Evolutionary conservation across 1,139 yeast genomes (phyloP).

Genomic region (Zygosaccharomyces pseudobailii): DNA sequence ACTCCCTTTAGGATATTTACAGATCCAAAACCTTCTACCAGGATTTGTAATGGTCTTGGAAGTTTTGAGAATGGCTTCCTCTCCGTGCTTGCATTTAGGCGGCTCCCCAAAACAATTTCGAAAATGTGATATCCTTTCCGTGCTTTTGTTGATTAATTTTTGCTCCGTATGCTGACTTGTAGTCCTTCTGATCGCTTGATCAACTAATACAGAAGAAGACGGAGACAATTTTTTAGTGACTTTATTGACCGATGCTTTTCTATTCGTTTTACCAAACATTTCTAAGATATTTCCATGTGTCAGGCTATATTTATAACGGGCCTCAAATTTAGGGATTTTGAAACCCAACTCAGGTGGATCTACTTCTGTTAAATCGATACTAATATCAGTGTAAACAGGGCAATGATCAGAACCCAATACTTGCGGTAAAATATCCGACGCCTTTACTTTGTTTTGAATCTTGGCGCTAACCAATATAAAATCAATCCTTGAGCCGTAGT

Average conservation of each 20-base stretch:
- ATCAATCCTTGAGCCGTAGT: conserved; percentile 87
- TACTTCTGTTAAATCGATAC: conserved; percentile 17
- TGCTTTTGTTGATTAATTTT: neutral
- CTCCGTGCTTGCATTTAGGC: conserved; percentile 51
- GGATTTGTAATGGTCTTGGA: conserved; percentile 43
- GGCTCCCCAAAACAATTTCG: conserved; percentile 35
- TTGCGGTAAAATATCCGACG: conserved; percentile 64
- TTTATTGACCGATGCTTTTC: neutral
- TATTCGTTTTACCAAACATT: conserved; percentile 38
- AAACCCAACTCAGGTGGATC: neutral
- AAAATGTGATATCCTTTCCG: conserved; percentile 5
- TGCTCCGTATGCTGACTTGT: neutral
- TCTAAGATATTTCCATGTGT: conserved; percentile 50
- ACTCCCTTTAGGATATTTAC: conserved; percentile 39
- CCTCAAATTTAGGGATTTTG: conserved; percentile 48
- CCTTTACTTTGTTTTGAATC: conserved; percentile 36
- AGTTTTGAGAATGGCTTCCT: conserved; percentile 46
- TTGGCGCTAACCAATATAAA: conserved; percentile 50
- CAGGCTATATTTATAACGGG: conserved; percentile 48
- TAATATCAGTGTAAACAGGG: conserved; percentile 74
- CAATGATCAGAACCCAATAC: conserved; percentile 91
- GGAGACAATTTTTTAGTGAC: conserved; percentile 3
- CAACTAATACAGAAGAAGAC: conserved; percentile 10
- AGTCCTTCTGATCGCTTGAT: conserved; percentile 13
- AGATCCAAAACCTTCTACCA: conserved; percentile 60